Percentiles rank a stretch among this genome's conserved stretches.
phyloP scores from a whole-genome alignment of 345 rosid genomes.

The Zanthoxylum bungeanum region DNA sequence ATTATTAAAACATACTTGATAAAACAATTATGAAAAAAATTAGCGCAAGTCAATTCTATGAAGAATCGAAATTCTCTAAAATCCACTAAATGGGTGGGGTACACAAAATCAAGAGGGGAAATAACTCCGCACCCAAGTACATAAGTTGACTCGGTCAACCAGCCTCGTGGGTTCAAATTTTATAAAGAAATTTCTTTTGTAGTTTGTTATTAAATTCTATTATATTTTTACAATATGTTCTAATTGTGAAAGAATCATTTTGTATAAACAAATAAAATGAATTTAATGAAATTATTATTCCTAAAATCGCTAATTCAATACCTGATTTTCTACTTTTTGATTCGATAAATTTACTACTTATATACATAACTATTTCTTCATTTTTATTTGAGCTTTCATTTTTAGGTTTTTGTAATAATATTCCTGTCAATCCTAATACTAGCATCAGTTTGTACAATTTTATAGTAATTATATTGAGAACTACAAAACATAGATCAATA shows the following conservation, averaged over 20 bases:
- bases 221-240: background rate
- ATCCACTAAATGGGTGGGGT: too few species aligned
- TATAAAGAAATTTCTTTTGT: background rate
- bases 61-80: too few species aligned
- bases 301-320: background rate
- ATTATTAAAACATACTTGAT: too few species aligned
- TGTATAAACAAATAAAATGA: background rate
- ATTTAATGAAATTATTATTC: background rate
- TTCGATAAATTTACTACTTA: background rate
- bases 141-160: too few species aligned
- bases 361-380: background rate
- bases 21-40: too few species aligned
- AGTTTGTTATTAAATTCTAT: background rate
- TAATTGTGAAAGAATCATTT: background rate
- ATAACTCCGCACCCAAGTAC: too few species aligned
- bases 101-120: too few species aligned
- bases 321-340: background rate
- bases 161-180: too few species aligned
- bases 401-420: background rate
- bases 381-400: background rate
- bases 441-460: background rate
- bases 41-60: too few species aligned
- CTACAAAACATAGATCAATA: too few species aligned
- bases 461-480: background rate
- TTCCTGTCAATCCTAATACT: background rate